Conservation (phyloP, 2,329 filamentous ascomycete species). For the Ascochyta clinopodiicola region DNA sequence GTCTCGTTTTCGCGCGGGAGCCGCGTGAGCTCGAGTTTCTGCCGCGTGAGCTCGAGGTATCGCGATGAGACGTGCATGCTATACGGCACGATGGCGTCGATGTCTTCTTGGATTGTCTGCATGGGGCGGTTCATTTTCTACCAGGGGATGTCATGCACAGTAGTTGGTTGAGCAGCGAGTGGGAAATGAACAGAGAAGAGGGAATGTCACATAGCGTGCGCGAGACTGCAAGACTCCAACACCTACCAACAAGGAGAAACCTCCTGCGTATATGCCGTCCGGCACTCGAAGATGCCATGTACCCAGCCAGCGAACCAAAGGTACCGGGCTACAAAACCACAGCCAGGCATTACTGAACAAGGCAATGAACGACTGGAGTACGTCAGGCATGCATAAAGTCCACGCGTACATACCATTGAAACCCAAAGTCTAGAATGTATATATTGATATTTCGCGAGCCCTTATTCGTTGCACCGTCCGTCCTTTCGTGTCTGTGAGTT, state of each 20-base stretch:
- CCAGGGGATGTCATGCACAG: neutral
- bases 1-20: slow-evolving; percentile 4
- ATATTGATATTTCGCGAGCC: neutral
- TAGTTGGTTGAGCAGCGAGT: neutral
- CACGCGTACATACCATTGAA: slow-evolving; percentile 2
- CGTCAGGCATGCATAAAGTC: slow-evolving; percentile 13
- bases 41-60: slow-evolving; percentile 70
- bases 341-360: neutral
- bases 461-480: slow-evolving; percentile 6
- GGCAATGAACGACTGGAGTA: slow-evolving; percentile 6
- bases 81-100: slow-evolving; percentile 36
- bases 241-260: no score
- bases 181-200: no score
- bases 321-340: neutral
- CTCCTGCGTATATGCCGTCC: neutral
- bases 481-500: neutral
- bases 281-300: neutral
- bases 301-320: neutral
- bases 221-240: neutral
- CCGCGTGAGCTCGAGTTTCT: slow-evolving; percentile 61
- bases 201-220: slow-evolving; percentile 4
- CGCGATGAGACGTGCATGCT: slow-evolving; percentile 62
- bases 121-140: slow-evolving; percentile 2
- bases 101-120: slow-evolving; percentile 16
- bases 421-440: slow-evolving; percentile 5